Evolutionary conservation across 2,329 filamentous ascomycete species (phyloP).

Genomic region (Madurella fahalii): DNA sequence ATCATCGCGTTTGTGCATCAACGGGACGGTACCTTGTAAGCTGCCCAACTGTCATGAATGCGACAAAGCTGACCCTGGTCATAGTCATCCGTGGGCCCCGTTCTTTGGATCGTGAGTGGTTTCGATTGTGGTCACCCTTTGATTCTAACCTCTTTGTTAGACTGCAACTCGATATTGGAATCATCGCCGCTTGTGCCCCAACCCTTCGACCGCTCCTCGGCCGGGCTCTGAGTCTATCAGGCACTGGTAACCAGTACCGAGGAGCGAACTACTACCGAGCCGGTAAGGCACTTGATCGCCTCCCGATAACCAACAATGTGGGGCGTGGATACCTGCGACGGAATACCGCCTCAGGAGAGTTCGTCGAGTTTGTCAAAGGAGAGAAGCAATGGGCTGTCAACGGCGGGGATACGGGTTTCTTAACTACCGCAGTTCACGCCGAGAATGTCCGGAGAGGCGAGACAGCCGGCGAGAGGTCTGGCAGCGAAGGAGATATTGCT

Average conservation of each 20-base stretch:
- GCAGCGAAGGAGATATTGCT: conserved; percentile 9
- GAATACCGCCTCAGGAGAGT: conserved; percentile 10
- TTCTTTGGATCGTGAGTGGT: conserved; percentile 25
- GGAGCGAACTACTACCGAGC: conserved; percentile 26
- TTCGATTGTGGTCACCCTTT: background rate
- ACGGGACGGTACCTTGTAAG: conserved; percentile 27
- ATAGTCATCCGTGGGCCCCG: conserved; percentile 25
- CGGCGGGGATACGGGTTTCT: background rate
- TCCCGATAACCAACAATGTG: conserved; percentile 10
- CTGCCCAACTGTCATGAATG: background rate
- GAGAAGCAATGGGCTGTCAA: conserved; percentile 7
- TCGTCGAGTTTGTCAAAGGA: conserved; percentile 7
- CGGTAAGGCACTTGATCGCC: conserved; percentile 21
- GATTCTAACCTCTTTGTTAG: conserved; percentile 8
- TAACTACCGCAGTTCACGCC: conserved; percentile 4
- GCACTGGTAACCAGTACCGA: conserved; percentile 19
- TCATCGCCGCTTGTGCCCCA: conserved; percentile 28
- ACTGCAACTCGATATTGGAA: conserved; percentile 29
- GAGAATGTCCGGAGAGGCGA: background rate
- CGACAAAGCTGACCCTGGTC: background rate
- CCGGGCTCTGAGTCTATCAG: conserved; percentile 16
- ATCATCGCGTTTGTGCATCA: conserved; percentile 30
- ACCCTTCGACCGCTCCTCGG: conserved; percentile 28
- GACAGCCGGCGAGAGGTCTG: background rate
- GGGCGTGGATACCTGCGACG: conserved; percentile 10